Base-by-base conservation (phyloP, 1,284 basidiomycete species). In the Cerioporus squamosus region DNA sequence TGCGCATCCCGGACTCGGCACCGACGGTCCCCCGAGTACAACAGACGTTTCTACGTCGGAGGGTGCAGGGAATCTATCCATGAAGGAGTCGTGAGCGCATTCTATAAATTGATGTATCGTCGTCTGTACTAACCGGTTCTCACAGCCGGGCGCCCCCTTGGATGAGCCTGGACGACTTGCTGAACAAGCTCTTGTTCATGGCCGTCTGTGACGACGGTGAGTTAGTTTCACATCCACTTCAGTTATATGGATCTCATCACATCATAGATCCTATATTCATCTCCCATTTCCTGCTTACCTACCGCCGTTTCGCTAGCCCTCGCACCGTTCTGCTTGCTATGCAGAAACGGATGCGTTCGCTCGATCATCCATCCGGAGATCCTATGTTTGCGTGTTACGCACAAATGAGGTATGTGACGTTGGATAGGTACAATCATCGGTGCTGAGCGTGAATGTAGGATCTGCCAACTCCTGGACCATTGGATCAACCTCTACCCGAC, bases 301-400 rank as follows among this genome's bases (percentile, higher is more conserved):
- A 90, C 70, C 86, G 91, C 36, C 80, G 89, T 60, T 93, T 93
- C 70, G 81, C 89, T 44, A 89, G 81, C 46, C 91, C 91, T 14
- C 82, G 91, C 42, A 86, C 80, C 56, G 75, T 93, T 15, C 76
- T 93, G n/a, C 78, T 93, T 48, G 87, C 90, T 5, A 91, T 93
- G 88, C 90, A 93, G 72, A 90, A 91, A 68, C 86, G 90, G 45
- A 87, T 93, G 82, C 83, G 88, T 33, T 83, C 88, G 61, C 77
- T 93, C 14, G 89, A 90, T 67, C 81, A 82, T 59, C 81, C 87
- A 24, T 80, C 81, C n/a, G 83, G 84, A 6, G 91, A 93, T 74
- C 86, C 88, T 0, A 88, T 92, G 84, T 90, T 93, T 72, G 86
- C 90, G 10, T 88, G 86, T 67, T 92, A 87, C 73, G 90, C 90